Evolutionary conservation across 768 basidiomycete genomes (phyloP), one percentile per base, ranked within the genome.

Genomic region (Tricholoma furcatifolium): DNA sequence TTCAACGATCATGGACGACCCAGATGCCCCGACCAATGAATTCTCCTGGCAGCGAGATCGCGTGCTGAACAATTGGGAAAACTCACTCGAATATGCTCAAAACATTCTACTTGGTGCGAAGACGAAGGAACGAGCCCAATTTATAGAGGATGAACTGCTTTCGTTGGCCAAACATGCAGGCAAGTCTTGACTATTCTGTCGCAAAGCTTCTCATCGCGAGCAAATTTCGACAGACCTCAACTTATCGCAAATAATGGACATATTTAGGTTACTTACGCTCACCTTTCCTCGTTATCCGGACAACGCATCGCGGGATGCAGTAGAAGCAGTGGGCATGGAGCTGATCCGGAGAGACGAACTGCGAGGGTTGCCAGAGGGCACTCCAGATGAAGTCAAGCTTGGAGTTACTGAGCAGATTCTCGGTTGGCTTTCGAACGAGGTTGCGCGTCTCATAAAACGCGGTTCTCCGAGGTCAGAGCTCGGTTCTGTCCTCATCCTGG

Each of bases 281-380:
- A 93, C 89, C 0, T 88, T 91, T 67, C 83, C 88, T 14, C 82
- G 87, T 60, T 93, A 93, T 74, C 72, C 82, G 40, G 93, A 95
- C 65, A 66, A 76, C 2, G 63, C 74, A 43, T 94, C 92, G 1
- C 76, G 85, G 55, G 77, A 82, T 50, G 88, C 88, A 2, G 87
- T 90, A 0, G 84, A 91, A 60, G 70, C 70, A 2, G 77, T 92
- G 27, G 83, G 81, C 0, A 77, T 82, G 64, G 80, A 82, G 43
- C 61, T 93, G 50, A 79, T 91, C 17, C 71, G 72, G 21, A 80
- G 80, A 34, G 88, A 92, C 59, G 82, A 85, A 53, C 53, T 73
- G n/a, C 70, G 76, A 9, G 79, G 74, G 9, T 67, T 68, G 7
- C 62, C 68, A 12, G 65, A 72, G 20, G 78, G 70, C 12, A 61